Evolutionary conservation across 1,139 yeast species (phyloP), one percentile per base, ranked within the genome.

Genomic region (Lipomyces yarrowii): DNA sequence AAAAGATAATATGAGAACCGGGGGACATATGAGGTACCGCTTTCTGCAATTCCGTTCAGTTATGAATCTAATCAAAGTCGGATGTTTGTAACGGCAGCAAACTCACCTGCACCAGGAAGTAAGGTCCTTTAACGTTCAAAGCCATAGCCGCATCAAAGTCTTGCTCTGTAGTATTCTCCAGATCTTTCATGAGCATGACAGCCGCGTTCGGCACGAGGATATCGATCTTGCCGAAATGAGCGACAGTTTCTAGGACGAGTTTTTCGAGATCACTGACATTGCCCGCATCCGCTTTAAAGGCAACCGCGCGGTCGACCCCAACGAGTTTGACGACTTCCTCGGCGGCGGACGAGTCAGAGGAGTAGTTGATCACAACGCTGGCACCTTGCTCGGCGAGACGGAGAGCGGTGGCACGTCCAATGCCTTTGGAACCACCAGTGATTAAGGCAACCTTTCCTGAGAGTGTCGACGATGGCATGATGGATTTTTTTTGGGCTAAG

Each of bases 171-270:
- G 57, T 33, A n/a, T 21, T 55, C 42, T 55, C 57, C 57, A 55
- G 8, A 55, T 55, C 57, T 35, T 55, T 32, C 57, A 80, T 42
- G 77, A 76, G 68, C 82, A 79, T 1, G 57, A 80, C 76, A 21
- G 85, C 85, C 18, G 85, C 85, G 71, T 82, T 82, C 11, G 84
- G 80, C 15, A 82, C 82, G 59, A 81, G 77, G 6, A 81, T 76
- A 69, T 82, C 78, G 55, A 82, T 68, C 61, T 79, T 78, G 8
- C 83, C 83, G 69, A 82, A 80, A 52, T 68, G 65, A 21, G 73
- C 74, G 11, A 81, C 82, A 0, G 83, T 74, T 57, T 73, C 70
- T 10, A 71, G 72, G 11, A 82, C 79, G 11, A 82, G 72, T 3
- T 71, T 69, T 11, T 67, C 75, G 0, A 81, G 81, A 37, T 75